phyloP scores from a whole-genome alignment of 2,329 filamentous ascomycete species.

The Pseudopithomyces chartarum region DNA sequence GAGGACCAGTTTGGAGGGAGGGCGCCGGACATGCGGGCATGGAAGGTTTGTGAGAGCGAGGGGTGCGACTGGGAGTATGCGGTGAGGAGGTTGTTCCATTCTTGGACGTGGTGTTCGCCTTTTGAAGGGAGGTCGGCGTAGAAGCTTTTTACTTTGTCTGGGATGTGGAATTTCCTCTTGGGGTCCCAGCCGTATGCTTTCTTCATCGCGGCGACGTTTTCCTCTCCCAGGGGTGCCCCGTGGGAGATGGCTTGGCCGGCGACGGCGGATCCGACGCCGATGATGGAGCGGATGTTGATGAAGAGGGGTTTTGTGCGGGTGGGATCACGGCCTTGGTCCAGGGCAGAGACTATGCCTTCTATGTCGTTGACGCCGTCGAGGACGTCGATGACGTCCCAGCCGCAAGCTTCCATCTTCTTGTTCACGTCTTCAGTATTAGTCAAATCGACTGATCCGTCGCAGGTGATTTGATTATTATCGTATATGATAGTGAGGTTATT shows the following conservation, averaged over 20 bases:
- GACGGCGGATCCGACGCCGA: slow-evolving; percentile 54
- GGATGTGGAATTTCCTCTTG: slow-evolving; percentile 51
- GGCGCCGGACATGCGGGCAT: slow-evolving; percentile 54
- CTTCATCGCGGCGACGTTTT: slow-evolving; percentile 60
- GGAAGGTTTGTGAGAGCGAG: slow-evolving; percentile 55
- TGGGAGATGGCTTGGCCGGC: slow-evolving; percentile 59
- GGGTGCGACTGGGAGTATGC: slow-evolving; percentile 53
- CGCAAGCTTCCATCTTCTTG: slow-evolving; percentile 61
- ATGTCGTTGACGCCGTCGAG: slow-evolving; percentile 59
- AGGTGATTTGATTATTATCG: slow-evolving; percentile 66
- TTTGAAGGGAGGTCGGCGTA: slow-evolving; percentile 54
- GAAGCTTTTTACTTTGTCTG: slow-evolving; percentile 54
- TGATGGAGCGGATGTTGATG: slow-evolving; percentile 60
- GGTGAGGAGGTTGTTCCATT: slow-evolving; percentile 55
- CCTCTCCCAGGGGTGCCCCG: slow-evolving; percentile 60
- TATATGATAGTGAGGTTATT: slow-evolving; percentile 64
- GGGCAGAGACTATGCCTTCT: slow-evolving; percentile 51
- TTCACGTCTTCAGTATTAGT: slow-evolving; percentile 63
- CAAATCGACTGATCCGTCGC: slow-evolving; percentile 61
- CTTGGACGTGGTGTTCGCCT: slow-evolving; percentile 53
- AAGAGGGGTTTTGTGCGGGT: slow-evolving; percentile 57
- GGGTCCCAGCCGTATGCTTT: slow-evolving; percentile 53
- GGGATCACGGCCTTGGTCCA: slow-evolving; percentile 51
- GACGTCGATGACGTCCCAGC: slow-evolving; percentile 62
- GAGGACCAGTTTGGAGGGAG: slow-evolving; percentile 55